Conservation (phyloP, 805 yeast species). For the Hemisphaericaspora nanyangensis region DNA sequence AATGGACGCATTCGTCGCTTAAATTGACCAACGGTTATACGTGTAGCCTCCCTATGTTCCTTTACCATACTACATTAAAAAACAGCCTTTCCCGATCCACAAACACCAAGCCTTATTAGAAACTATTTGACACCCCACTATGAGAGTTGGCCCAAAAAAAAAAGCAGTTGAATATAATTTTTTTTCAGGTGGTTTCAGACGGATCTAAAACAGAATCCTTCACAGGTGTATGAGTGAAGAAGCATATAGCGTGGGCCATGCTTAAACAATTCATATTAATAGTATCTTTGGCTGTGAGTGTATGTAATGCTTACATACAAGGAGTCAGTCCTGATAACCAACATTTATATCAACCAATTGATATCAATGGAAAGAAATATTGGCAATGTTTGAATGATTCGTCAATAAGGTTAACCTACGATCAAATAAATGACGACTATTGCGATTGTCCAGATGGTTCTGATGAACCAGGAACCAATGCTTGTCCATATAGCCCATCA, state of each 20-base stretch:
- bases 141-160: too few species aligned
- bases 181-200: too few species aligned
- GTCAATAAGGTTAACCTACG: conserved; percentile 53
- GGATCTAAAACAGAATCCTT: too few species aligned
- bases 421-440: conserved; percentile 77
- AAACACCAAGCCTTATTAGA: too few species aligned
- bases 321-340: conserved; percentile 41
- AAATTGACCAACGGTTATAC: conserved; percentile 12
- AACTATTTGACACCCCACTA: too few species aligned
- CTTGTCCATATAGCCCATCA: conserved; percentile 47
- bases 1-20: conserved; percentile 36
- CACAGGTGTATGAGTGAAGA: too few species aligned
- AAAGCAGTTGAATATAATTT: too few species aligned
- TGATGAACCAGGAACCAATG: conserved; percentile 94
- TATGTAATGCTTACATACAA: conserved; percentile 5
- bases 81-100: too few species aligned
- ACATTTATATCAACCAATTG: conserved; percentile 48
- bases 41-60: too few species aligned
- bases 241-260: too few species aligned
- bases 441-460: conserved; percentile 98
- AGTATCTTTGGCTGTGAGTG: neutral
- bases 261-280: neutral
- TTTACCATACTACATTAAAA: too few species aligned
- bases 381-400: conserved; percentile 75
- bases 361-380: conserved; percentile 20